These are phyloP conservation scores for Rutstroemia sp. DNA, from an alignment of 2,329 filamentous ascomycete genomes.

Conservation along the genomic window DNA sequence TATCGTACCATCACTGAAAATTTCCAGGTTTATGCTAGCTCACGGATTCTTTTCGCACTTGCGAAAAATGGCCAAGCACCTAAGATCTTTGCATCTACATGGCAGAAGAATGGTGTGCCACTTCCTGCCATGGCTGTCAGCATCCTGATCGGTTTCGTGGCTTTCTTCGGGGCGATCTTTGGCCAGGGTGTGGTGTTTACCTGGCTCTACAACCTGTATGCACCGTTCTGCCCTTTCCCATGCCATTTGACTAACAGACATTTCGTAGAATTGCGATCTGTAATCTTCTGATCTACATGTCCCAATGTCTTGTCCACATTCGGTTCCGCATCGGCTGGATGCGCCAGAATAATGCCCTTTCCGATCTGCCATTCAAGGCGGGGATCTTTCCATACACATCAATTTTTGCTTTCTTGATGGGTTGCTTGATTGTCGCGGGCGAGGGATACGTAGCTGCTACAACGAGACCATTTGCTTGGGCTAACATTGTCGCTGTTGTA, in stretches of 20 bases:
- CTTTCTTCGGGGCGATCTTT: conserved; percentile 65
- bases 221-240: not conserved
- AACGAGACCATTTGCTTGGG: conserved; percentile 2
- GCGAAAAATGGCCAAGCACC: conserved; percentile 67
- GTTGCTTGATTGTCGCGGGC: not conserved
- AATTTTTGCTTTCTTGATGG: conserved; percentile 43
- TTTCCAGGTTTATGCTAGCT: conserved; percentile 53
- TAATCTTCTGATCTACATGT: conserved; percentile 27
- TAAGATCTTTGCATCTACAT: conserved; percentile 57
- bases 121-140: conserved; percentile 57
- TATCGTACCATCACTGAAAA: not conserved
- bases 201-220: conserved; percentile 56
- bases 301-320: conserved; percentile 62
- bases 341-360: conserved; percentile 45
- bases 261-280: not conserved
- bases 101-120: conserved; percentile 51
- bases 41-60: conserved; percentile 69
- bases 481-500: not conserved
- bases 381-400: conserved; percentile 48
- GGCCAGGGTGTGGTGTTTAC: conserved; percentile 56
- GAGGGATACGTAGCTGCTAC: conserved; percentile 1
- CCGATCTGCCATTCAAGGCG: conserved; percentile 49
- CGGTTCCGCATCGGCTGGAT: conserved; percentile 60
- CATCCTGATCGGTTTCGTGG: conserved; percentile 60
- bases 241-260: not conserved